Evolutionary conservation across 352 stramenopile species (phyloP).

Genomic region (Phytopythium mirpurense): DNA sequence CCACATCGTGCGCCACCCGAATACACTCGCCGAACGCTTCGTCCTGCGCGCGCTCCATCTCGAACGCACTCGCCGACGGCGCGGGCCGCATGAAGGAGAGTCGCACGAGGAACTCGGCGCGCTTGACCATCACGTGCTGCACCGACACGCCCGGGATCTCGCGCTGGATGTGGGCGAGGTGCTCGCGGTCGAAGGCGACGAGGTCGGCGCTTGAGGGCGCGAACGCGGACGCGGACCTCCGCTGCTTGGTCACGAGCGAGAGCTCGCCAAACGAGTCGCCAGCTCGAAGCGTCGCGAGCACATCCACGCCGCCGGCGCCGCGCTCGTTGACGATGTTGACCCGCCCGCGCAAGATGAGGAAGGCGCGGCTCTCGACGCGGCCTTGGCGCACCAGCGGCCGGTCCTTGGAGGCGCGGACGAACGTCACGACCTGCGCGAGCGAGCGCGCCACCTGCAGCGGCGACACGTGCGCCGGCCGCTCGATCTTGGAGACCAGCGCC

Average conservation of each 20-base stretch:
- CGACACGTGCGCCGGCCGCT: slow-evolving; percentile 40
- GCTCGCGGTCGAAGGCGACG: slow-evolving; percentile 63
- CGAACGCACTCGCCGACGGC: neutral
- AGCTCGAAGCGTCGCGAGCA: slow-evolving; percentile 60
- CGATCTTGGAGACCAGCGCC: slow-evolving; percentile 65
- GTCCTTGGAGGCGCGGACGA: slow-evolving; percentile 46
- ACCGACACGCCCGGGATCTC: slow-evolving; percentile 52
- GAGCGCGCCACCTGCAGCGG: slow-evolving; percentile 44
- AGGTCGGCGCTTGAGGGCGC: slow-evolving; percentile 59
- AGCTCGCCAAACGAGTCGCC: slow-evolving; percentile 73
- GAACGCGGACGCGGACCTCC: slow-evolving; percentile 60
- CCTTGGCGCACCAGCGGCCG: slow-evolving; percentile 63
- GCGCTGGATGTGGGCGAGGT: slow-evolving; percentile 30
- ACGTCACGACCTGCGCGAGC: slow-evolving; percentile 44
- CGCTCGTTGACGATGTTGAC: slow-evolving; percentile 79
- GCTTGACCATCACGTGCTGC: slow-evolving; percentile 66
- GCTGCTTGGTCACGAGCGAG: slow-evolving; percentile 62
- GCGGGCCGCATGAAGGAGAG: slow-evolving; percentile 51
- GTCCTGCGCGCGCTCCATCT: neutral
- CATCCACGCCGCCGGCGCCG: slow-evolving; percentile 19
- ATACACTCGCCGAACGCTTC: slow-evolving; percentile 69
- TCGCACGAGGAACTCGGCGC: slow-evolving; percentile 53
- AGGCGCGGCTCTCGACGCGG: slow-evolving; percentile 69
- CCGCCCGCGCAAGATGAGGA: slow-evolving; percentile 67
- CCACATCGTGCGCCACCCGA: slow-evolving; percentile 62